Conservation (phyloP, 2,329 filamentous ascomycete species). For the Clarireedia paspali region DNA sequence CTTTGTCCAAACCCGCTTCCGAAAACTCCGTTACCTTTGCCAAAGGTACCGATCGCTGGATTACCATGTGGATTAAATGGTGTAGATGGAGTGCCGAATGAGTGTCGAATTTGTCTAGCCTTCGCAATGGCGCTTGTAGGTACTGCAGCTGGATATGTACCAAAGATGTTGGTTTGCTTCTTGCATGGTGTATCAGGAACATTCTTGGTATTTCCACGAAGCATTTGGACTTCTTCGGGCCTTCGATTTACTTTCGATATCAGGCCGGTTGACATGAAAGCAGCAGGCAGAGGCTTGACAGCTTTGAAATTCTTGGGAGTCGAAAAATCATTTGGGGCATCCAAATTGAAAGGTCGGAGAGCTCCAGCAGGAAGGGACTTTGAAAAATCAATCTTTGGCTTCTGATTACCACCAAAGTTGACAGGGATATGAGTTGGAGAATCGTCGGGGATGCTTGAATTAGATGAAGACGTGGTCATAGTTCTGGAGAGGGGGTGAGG, state of each 20-base stretch:
- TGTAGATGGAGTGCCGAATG: constrained; percentile 73
- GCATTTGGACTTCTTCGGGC: constrained; percentile 55
- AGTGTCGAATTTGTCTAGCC: constrained; percentile 56
- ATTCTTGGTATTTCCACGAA: constrained; percentile 47
- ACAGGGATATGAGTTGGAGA: constrained; percentile 54
- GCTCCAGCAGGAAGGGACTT: constrained; percentile 68
- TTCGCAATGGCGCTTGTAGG: constrained; percentile 54
- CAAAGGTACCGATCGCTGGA: constrained; percentile 38
- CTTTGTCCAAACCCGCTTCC: constrained; percentile 42
- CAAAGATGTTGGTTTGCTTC: constrained; percentile 66
- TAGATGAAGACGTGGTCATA: constrained; percentile 79
- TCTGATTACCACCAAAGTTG: constrained; percentile 46
- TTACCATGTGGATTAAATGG: constrained; percentile 61
- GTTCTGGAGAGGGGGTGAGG: constrained; percentile 82
- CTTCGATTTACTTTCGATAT: constrained; percentile 91
- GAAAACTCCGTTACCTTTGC: constrained; percentile 52
- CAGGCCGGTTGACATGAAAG: constrained; percentile 89
- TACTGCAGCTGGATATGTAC: constrained; percentile 52
- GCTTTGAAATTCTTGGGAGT: constrained; percentile 72
- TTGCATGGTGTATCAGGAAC: constrained; percentile 98
- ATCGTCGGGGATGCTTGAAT: constrained; percentile 69
- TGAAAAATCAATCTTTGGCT: constrained; percentile 52
- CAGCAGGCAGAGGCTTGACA: constrained; percentile 68
- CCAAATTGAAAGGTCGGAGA: constrained; percentile 37
- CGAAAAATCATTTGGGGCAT: constrained; percentile 47